Percentiles rank a stretch among this genome's conserved stretches.
Conservation (phyloP, 2,329 filamentous ascomycete species). For the Sclerotinia nivalis region DNA sequence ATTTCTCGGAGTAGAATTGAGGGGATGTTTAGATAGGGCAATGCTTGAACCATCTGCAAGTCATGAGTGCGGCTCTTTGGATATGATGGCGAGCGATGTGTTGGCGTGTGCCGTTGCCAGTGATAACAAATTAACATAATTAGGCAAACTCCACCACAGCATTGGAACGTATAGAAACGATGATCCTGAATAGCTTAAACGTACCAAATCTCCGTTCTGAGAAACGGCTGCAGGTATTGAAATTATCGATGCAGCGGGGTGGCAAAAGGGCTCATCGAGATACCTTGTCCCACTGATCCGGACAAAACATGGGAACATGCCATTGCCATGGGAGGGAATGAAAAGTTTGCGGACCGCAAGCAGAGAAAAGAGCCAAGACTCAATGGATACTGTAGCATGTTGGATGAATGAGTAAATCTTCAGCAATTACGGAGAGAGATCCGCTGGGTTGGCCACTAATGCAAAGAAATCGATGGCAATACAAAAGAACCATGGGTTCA, state of each 20-base stretch:
- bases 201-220: slow-evolving; percentile 40
- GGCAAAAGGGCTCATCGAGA: slow-evolving; percentile 36
- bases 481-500: slow-evolving; percentile 20
- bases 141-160: slow-evolving; percentile 62
- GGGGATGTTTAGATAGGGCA: slow-evolving; percentile 44
- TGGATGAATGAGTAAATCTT: slow-evolving; percentile 20
- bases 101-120: slow-evolving; percentile 85
- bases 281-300: slow-evolving; percentile 28
- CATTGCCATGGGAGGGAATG: slow-evolving; percentile 5
- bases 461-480: slow-evolving; percentile 33
- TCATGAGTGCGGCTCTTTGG: slow-evolving; percentile 60
- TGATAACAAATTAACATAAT: slow-evolving; percentile 66
- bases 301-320: slow-evolving; percentile 19
- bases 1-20: slow-evolving; percentile 37
- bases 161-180: slow-evolving; percentile 43
- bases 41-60: slow-evolving; percentile 42
- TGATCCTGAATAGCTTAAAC: slow-evolving; percentile 40
- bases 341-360: slow-evolving; percentile 17
- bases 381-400: slow-evolving; percentile 9
- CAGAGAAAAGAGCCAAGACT: slow-evolving; percentile 20
- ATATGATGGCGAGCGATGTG: slow-evolving; percentile 71
- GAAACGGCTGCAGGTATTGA: slow-evolving; percentile 39
- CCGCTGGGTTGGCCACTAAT: slow-evolving; percentile 41
- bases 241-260: slow-evolving; percentile 40
- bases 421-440: slow-evolving; percentile 31